Evolutionary conservation across 352 stramenopile genomes (phyloP).

Genomic region (Phytophthora rubi): DNA sequence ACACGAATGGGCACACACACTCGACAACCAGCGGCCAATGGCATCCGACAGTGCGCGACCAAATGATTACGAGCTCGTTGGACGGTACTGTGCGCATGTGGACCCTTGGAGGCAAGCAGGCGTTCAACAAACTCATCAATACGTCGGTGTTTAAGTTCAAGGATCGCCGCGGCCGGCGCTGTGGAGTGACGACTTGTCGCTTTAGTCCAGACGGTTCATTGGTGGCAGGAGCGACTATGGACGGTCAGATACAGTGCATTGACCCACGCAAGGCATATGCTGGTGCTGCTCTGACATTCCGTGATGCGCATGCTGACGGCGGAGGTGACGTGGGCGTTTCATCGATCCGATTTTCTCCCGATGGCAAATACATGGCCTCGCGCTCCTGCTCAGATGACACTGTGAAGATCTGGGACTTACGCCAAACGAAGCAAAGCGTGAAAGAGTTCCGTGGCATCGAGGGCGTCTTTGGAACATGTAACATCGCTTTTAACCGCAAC

Average conservation of each 20-base stretch:
- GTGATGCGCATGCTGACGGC: slow-evolving; percentile 75
- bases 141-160: slow-evolving; percentile 86
- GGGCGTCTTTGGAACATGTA: slow-evolving; percentile 77
- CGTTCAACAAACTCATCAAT: slow-evolving; percentile 84
- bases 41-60: slow-evolving; percentile 69
- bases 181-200: slow-evolving; percentile 73
- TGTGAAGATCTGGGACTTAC: slow-evolving; percentile 86
- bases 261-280: slow-evolving; percentile 78
- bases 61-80: slow-evolving; percentile 84
- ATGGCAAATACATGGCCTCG: slow-evolving; percentile 66
- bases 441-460: slow-evolving; percentile 71
- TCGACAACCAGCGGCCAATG: slow-evolving; percentile 70
- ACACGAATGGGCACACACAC: slow-evolving; percentile 87
- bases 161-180: slow-evolving; percentile 74
- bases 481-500: slow-evolving; percentile 79
- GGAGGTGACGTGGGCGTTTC: slow-evolving; percentile 76
- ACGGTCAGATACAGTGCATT: slow-evolving; percentile 80
- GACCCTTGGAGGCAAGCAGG: slow-evolving; percentile 70
- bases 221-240: slow-evolving; percentile 74
- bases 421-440: slow-evolving; percentile 60
- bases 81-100: slow-evolving; percentile 85
- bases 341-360: slow-evolving; percentile 75
- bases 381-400: slow-evolving; percentile 79
- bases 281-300: slow-evolving; percentile 63
- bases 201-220: slow-evolving; percentile 72